Conservation (phyloP, 2,329 filamentous ascomycete species). For the Fusarium decemcellulare region DNA sequence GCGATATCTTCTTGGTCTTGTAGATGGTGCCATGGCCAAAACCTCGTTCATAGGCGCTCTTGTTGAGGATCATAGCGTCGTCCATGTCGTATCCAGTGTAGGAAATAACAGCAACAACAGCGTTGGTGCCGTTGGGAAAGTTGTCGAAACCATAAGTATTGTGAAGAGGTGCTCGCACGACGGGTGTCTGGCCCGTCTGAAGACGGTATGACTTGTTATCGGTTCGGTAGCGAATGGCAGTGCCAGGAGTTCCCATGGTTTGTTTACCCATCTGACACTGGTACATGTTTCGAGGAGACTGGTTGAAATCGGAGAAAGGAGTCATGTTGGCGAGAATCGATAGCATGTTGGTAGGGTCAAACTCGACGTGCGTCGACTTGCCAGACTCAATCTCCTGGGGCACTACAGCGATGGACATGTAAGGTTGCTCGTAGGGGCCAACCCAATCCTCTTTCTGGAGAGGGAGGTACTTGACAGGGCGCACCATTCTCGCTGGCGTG, state of each 20-base stretch:
- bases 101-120: slow-evolving; percentile 96
- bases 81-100: slow-evolving; percentile 99
- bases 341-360: slow-evolving; percentile 94
- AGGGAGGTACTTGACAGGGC: slow-evolving; percentile 92
- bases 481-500: slow-evolving; percentile 86
- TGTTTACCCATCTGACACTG: slow-evolving; percentile 99
- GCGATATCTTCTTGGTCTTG: slow-evolving; percentile 93
- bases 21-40: slow-evolving; percentile 98
- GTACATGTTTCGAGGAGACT: slow-evolving; percentile 99
- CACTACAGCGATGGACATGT: slow-evolving; percentile 97
- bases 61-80: slow-evolving; percentile 99
- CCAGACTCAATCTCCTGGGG: slow-evolving; percentile 90
- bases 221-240: slow-evolving; percentile 86
- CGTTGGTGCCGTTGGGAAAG: slow-evolving; percentile 96
- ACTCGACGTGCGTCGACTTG: slow-evolving; percentile 93
- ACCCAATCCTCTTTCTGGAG: slow-evolving; percentile 89
- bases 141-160: slow-evolving; percentile 98
- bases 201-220: slow-evolving; percentile 98
- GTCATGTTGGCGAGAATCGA: slow-evolving; percentile 99
- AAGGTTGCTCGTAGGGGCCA: slow-evolving; percentile 95
- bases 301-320: slow-evolving; percentile 98
- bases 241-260: slow-evolving; percentile 96
- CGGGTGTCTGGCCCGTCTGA: slow-evolving; percentile 95
- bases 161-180: slow-evolving; percentile 92
- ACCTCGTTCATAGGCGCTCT: slow-evolving; percentile 94